Evolutionary conservation across 1,284 basidiomycete species (phyloP).

Genomic region (Irpex rosettiformis): DNA sequence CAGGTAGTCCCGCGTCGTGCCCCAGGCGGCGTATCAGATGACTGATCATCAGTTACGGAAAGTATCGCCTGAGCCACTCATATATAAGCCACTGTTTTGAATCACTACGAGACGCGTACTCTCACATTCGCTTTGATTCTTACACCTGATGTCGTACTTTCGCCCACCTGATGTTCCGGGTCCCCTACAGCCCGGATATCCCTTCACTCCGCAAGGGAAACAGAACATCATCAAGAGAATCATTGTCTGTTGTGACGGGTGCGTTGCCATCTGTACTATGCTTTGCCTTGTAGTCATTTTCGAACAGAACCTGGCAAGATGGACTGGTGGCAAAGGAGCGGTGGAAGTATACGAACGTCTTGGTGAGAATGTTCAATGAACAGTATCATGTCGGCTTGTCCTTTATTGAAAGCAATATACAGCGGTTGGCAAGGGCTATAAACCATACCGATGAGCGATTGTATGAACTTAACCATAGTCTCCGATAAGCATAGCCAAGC

Average conservation of each 20-base stretch:
- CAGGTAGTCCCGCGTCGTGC: neutral
- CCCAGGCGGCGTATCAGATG: neutral
- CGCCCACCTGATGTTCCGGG: neutral
- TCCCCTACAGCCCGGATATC: neutral
- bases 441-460: slow-evolving; percentile 52
- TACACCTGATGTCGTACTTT: neutral
- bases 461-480: slow-evolving; percentile 30
- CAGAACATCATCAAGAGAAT: slow-evolving; percentile 48
- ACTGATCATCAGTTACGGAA: neutral
- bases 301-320: slow-evolving; percentile 39
- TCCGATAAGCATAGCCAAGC: neutral
- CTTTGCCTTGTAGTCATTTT: neutral
- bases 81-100: neutral
- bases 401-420: neutral
- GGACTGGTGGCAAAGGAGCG: slow-evolving; percentile 43
- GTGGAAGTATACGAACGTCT: slow-evolving; percentile 60
- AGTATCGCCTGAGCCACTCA: neutral
- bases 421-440: slow-evolving; percentile 51
- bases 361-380: slow-evolving; percentile 36
- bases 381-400: neutral
- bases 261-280: slow-evolving; percentile 17
- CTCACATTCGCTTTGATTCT: neutral
- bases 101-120: neutral
- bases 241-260: slow-evolving; percentile 72
- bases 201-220: neutral